Evolutionary conservation across 805 yeast genomes (phyloP).

Genomic region (Kodamaea kaohsiungensis): DNA sequence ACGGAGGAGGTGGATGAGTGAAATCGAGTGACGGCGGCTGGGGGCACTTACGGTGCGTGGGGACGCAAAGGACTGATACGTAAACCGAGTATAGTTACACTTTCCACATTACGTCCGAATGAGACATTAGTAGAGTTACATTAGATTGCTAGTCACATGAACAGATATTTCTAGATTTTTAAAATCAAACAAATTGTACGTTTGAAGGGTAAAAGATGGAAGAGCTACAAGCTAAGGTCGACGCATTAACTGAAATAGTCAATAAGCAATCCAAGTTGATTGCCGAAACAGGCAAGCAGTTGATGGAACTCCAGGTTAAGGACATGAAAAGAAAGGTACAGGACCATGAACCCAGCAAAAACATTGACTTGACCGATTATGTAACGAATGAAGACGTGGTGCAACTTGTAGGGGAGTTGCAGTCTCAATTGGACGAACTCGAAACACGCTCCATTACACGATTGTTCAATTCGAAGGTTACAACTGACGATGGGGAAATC

Average conservation of each 20-base stretch:
- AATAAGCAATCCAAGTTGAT: conserved; percentile 66
- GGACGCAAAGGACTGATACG: not conserved
- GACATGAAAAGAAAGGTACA: conserved; percentile 40
- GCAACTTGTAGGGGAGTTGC: conserved; percentile 85
- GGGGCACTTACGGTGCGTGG: not conserved
- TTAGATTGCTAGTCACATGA: not conserved
- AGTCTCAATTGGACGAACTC: conserved; percentile 75
- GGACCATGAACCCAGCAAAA: conserved; percentile 13
- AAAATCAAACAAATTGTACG: not conserved
- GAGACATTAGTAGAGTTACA: not conserved
- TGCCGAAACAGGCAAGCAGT: conserved; percentile 77
- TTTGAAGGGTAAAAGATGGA: not conserved
- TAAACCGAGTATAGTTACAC: not conserved
- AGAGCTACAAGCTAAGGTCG: conserved; percentile 40
- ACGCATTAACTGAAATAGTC: conserved; percentile 52
- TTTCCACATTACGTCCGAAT: not conserved
- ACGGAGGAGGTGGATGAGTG: not conserved
- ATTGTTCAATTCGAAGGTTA: conserved; percentile 59
- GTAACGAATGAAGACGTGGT: conserved; percentile 83
- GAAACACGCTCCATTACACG: conserved; percentile 80
- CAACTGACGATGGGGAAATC: conserved; percentile 41
- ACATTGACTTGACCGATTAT: conserved; percentile 49
- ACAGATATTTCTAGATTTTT: not conserved
- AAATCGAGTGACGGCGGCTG: not conserved
- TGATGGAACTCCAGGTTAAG: conserved; percentile 66